Base-by-base conservation (phyloP, 495 filamentous ascomycete genomes). In the Penicillium canariense region DNA sequence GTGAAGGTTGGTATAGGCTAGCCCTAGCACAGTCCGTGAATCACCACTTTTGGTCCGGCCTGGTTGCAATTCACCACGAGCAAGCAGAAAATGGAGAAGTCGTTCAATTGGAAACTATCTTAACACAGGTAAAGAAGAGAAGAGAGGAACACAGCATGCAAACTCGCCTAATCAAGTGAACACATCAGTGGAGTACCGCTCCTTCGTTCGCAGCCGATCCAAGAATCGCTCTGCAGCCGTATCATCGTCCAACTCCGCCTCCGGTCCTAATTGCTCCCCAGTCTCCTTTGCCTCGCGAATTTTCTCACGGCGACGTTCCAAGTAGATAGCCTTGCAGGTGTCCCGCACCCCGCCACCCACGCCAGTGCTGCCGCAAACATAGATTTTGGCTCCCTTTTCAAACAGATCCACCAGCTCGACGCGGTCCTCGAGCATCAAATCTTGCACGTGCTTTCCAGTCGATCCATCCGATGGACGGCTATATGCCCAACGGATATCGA, bases 161-260 rank as follows among this genome's bases (percentile, higher is more conserved):
- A 36, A 3, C 15, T 2, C 31, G 9, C 26, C 14, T 28, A n/a
- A 31, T 44, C 54, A 73, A 26, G 70, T 66, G 75, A 89, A 89
- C 35, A 87, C 83, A 74, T 89, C 86, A 14, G 77, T 84, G 26
- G 83, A 83, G 76, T 83, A 88, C 56, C 86, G 63, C 63, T 80
- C 78, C 58, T 86, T 64, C 15, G 67, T 82, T 65, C 78, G 72
- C 52, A 87, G 54, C 10, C 66, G 65, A 50, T 83, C 68, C 36
- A 71, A 76, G 67, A 84, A 87, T 81, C 76, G 82, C 60, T 76
- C 69, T 61, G 61, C 63, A 23, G 69, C 74, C 30, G 59, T 55
- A 28, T 71, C 64, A 31, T 75, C 68, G 38, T 69, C 68, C 52
- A 79, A 68, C 23, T 78, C 73, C 52, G 71, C 69, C 14, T 64